Percentiles rank a stretch among this genome's conserved stretches.
Conservation (phyloP, 768 basidiomycete species). For the Leccinum arenicola region DNA sequence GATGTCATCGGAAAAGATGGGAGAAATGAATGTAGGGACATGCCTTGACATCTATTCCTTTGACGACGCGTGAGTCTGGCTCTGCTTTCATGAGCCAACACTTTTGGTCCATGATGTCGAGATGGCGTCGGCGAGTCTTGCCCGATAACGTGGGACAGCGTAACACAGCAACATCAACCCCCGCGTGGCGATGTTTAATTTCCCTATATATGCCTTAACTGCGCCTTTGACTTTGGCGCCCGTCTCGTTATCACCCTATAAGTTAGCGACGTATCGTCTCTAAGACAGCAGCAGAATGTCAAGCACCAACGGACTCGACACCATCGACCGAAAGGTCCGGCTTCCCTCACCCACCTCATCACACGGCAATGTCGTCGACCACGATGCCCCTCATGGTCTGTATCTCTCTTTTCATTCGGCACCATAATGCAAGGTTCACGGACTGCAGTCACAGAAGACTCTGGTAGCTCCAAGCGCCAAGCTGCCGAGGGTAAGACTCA, state of each 20-base stretch:
- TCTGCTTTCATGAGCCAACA: slow-evolving; percentile 85
- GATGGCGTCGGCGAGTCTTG: background rate
- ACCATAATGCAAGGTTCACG: slow-evolving; percentile 11
- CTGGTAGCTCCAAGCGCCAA: slow-evolving; percentile 34
- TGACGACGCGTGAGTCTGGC: slow-evolving; percentile 79
- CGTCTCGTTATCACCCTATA: slow-evolving; percentile 15
- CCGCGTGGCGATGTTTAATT: too few relatives aligned
- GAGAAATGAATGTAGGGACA: slow-evolving; percentile 2
- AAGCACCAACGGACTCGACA: slow-evolving; percentile 16
- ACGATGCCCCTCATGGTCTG: slow-evolving; percentile 63
- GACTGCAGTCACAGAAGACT: slow-evolving; percentile 63
- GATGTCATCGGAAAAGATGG: too few relatives aligned
- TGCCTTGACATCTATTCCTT: slow-evolving; percentile 85
- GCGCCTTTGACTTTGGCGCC: background rate
- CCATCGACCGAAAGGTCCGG: slow-evolving; percentile 52
- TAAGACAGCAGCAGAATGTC: slow-evolving; percentile 20
- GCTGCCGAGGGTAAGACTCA: slow-evolving; percentile 30
- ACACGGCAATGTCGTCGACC: slow-evolving; percentile 69
- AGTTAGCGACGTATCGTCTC: background rate
- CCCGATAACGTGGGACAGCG: background rate
- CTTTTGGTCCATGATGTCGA: slow-evolving; percentile 20
- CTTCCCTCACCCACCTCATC: slow-evolving; percentile 39
- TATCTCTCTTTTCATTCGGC: slow-evolving; percentile 5
- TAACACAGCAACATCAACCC: too few relatives aligned
- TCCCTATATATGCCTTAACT: background rate